These are phyloP conservation scores for Sideroxylon spinosum DNA, from an alignment of 179 eudicot species.

Conservation along the genomic window DNA sequence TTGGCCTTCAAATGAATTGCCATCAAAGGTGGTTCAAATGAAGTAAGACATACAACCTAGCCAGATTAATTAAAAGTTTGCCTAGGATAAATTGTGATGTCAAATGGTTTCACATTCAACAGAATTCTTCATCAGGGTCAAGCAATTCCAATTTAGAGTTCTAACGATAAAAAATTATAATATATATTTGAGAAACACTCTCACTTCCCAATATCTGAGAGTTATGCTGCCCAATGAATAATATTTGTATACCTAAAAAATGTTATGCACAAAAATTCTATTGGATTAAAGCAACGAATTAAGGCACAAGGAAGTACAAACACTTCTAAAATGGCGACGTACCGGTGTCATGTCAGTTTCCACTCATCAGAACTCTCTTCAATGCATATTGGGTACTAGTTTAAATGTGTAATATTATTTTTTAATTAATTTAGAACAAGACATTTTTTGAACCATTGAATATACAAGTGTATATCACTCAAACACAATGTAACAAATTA, in stretches of 20 bases:
- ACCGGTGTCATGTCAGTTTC: no score
- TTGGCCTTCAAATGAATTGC: background rate
- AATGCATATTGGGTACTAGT: no score
- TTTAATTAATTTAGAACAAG: no score
- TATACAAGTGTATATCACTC: no score
- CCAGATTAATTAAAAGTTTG: background rate
- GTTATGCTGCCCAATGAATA: background rate
- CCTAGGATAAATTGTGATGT: background rate
- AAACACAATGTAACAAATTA: no score
- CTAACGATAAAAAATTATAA: background rate
- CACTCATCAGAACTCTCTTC: no score
- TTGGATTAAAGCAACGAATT: constrained; percentile 5
- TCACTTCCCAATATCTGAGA: background rate
- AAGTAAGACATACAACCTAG: background rate
- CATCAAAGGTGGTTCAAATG: background rate
- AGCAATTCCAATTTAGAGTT: background rate
- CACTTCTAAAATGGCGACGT: no score
- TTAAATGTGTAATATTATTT: no score
- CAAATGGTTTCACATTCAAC: background rate
- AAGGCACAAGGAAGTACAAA: no score
- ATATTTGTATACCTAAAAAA: background rate
- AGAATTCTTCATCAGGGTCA: background rate
- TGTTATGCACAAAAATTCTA: background rate
- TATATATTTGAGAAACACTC: background rate
- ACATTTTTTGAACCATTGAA: no score